phyloP scores from a whole-genome alignment of 371 early-diverging fungal genomes.

The Mortierella sp. region DNA sequence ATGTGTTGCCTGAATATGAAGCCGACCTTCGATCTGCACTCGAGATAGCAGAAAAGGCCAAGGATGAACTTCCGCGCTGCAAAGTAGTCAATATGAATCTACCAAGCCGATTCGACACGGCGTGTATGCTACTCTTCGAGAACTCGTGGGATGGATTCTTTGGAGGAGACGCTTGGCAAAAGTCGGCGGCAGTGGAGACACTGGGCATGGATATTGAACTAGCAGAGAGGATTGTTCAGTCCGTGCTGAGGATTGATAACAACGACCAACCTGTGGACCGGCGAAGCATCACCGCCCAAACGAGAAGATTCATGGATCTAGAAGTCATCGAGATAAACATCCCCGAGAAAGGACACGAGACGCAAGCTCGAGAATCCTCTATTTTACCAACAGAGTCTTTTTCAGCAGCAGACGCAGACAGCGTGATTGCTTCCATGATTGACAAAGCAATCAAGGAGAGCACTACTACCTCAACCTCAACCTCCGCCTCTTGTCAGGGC shows the following conservation, averaged over 20 bases:
- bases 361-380: no score
- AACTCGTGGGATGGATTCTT: constrained; percentile 43
- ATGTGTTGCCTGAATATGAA: constrained; percentile 65
- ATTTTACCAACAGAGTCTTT: no score
- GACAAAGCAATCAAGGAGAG: background rate
- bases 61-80: constrained; percentile 60
- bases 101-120: constrained; percentile 61
- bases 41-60: constrained; percentile 57
- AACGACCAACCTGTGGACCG: constrained; percentile 11
- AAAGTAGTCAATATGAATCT: constrained; percentile 50
- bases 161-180: constrained; percentile 18
- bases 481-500: no score
- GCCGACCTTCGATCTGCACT: constrained; percentile 61
- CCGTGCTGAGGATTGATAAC: constrained; percentile 2
- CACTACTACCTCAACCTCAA: background rate
- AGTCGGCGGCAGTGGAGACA: background rate
- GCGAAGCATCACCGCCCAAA: background rate
- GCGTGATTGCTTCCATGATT: background rate
- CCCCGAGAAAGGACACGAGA: constrained; percentile 3
- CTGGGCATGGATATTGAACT: constrained; percentile 24
- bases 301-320: constrained; percentile 27
- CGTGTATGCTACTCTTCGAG: constrained; percentile 58
- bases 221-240: constrained; percentile 26
- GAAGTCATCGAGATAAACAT: constrained; percentile 28
- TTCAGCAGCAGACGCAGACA: no score